phyloP scores from a whole-genome alignment of 176 grass and related monocot species.

The Aegilops umbellulata region DNA sequence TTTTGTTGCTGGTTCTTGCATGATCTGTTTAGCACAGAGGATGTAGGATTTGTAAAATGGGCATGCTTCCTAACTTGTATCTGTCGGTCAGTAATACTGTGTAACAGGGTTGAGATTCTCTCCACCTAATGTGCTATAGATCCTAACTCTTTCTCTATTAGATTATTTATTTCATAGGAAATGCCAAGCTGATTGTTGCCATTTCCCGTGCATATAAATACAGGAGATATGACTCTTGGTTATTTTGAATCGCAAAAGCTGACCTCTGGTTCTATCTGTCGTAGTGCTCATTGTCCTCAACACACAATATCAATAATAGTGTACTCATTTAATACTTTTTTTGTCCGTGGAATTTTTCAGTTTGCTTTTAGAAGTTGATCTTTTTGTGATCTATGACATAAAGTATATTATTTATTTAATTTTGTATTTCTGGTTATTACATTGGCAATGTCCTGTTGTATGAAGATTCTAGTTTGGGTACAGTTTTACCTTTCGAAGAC shows the following conservation, averaged over 20 bases:
- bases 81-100: too few relatives aligned
- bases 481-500: background rate
- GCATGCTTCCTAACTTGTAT: background rate
- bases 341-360: background rate
- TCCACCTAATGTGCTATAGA: background rate
- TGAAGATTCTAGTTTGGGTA: conserved; percentile 1
- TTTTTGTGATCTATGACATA: background rate
- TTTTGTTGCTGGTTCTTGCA: background rate
- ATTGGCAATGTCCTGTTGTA: background rate
- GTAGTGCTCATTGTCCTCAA: background rate
- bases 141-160: background rate
- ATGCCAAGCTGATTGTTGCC: background rate
- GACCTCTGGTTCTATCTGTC: background rate
- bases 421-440: background rate
- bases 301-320: too few relatives aligned
- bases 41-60: background rate
- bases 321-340: background rate
- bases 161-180: background rate
- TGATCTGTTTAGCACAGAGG: background rate
- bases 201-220: background rate
- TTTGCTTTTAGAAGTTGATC: background rate
- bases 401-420: background rate
- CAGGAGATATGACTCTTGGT: background rate
- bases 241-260: background rate
- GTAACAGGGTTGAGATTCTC: too few relatives aligned